Percentiles rank a stretch among this genome's conserved stretches.
phyloP scores from a whole-genome alignment of 2,329 filamentous ascomycete species.

The Pezicula rhizophila region DNA sequence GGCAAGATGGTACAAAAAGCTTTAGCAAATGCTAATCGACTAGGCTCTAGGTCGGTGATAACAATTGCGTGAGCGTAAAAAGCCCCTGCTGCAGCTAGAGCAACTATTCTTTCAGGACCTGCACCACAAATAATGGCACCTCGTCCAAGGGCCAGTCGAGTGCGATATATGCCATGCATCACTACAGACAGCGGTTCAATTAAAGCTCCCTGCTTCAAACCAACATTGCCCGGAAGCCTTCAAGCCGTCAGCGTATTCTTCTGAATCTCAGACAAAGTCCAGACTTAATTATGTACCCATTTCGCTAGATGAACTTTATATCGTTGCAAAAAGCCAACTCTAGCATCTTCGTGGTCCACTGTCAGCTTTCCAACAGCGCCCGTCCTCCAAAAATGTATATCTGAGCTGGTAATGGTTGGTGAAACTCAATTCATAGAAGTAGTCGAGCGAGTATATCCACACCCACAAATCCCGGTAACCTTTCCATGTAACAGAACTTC shows the following conservation, averaged over 20 bases:
- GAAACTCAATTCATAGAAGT: no score
- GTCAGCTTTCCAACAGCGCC: no score
- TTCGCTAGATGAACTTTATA: slow-evolving; percentile 57
- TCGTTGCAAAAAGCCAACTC: slow-evolving; percentile 37
- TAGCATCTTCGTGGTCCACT: no score
- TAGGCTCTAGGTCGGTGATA: slow-evolving; percentile 55
- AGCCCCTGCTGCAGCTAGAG: slow-evolving; percentile 50
- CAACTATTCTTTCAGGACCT: slow-evolving; percentile 56
- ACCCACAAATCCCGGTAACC: slow-evolving; percentile 58
- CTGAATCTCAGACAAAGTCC: background rate
- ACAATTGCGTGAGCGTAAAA: slow-evolving; percentile 58
- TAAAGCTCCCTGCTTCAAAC: slow-evolving; percentile 53
- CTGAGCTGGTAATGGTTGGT: no score
- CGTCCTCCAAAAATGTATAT: no score
- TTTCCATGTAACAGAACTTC: slow-evolving; percentile 57
- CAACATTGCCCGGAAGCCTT: slow-evolving; percentile 46
- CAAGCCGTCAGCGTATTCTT: background rate
- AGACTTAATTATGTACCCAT: slow-evolving; percentile 40
- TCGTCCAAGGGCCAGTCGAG: slow-evolving; percentile 47
- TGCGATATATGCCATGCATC: slow-evolving; percentile 51
- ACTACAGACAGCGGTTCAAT: slow-evolving; percentile 60
- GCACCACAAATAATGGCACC: slow-evolving; percentile 54
- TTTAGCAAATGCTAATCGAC: slow-evolving; percentile 50
- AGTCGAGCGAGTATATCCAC: no score
- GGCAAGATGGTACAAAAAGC: slow-evolving; percentile 46